Conservation (phyloP, 2,329 filamentous ascomycete species). For the Fusarium bulbicola region DNA sequence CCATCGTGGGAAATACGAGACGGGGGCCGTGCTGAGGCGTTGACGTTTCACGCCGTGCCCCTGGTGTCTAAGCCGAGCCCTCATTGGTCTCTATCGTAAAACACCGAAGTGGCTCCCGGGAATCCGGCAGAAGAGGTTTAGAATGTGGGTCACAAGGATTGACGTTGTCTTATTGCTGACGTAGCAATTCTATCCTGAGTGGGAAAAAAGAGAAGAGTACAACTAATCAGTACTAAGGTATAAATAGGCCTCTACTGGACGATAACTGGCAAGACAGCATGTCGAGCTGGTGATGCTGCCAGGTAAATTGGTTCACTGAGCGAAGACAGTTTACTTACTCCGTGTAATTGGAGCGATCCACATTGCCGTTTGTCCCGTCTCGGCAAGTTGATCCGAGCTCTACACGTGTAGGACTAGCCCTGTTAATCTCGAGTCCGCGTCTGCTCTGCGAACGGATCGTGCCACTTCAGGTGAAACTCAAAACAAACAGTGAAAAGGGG, state of each 20-base stretch:
- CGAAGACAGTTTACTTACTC: no score
- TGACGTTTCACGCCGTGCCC: neutral
- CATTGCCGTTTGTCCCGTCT: neutral
- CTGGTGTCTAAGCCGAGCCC: fast-evolving
- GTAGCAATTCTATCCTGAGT: fast-evolving
- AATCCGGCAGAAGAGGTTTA: neutral
- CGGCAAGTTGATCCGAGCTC: neutral
- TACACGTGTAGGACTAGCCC: neutral
- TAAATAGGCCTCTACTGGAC: no score
- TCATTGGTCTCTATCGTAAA: neutral
- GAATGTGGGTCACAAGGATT: neutral
- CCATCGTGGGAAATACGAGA: neutral
- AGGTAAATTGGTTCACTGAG: neutral
- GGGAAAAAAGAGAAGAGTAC: no score
- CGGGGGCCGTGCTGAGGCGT: neutral
- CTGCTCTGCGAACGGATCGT: neutral
- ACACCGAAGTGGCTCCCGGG: neutral
- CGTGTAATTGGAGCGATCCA: neutral
- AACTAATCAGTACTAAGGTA: no score
- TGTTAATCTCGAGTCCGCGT: neutral
- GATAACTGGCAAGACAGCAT: no score
- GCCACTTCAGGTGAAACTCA: neutral
- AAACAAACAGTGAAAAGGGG: neutral
- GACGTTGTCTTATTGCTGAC: neutral
- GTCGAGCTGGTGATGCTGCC: no score